phyloP scores from a whole-genome alignment of 768 basidiomycete species.

The Suillus hirtellus region DNA sequence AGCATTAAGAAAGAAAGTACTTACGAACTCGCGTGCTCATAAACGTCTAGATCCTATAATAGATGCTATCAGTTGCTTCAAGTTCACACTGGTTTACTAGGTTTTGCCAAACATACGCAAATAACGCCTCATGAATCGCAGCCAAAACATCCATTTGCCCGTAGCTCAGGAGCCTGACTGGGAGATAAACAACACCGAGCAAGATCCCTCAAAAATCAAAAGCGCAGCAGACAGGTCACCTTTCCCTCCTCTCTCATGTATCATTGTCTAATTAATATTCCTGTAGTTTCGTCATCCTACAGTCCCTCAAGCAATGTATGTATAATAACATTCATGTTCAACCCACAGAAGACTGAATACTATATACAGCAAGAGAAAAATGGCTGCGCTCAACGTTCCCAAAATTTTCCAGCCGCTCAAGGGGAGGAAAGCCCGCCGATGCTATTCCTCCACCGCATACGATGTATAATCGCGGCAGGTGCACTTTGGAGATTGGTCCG shows the following conservation, averaged over 20 bases:
- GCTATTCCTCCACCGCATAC: slow-evolving; percentile 64
- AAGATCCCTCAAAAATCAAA: slow-evolving; percentile 42
- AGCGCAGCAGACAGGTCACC: slow-evolving; percentile 58
- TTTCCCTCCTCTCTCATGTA: background rate
- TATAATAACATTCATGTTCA: slow-evolving; percentile 26
- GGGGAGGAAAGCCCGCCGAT: slow-evolving; percentile 56
- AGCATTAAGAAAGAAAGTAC: slow-evolving; percentile 33
- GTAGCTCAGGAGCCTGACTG: slow-evolving; percentile 59
- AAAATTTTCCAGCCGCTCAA: slow-evolving; percentile 67
- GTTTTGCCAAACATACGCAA: slow-evolving; percentile 24
- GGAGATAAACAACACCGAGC: slow-evolving; percentile 53
- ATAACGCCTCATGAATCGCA: slow-evolving; percentile 26
- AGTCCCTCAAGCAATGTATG: slow-evolving; percentile 81
- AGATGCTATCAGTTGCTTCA: slow-evolving; percentile 3
- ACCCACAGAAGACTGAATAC: slow-evolving; percentile 18
- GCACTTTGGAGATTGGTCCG: slow-evolving; percentile 73
- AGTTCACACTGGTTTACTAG: slow-evolving; percentile 5
- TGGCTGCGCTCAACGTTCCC: slow-evolving; percentile 68
- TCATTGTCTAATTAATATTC: slow-evolving; percentile 13
- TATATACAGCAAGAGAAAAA: slow-evolving; percentile 59
- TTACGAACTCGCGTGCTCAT: slow-evolving; percentile 61
- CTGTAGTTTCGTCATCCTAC: slow-evolving; percentile 57
- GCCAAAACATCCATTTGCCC: slow-evolving; percentile 44
- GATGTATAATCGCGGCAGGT: slow-evolving; percentile 63
- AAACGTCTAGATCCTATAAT: background rate